Evolutionary conservation across 805 yeast species (phyloP), one percentile per base, ranked within the genome.

Genomic region (Cyberlindnera suaveolens): DNA sequence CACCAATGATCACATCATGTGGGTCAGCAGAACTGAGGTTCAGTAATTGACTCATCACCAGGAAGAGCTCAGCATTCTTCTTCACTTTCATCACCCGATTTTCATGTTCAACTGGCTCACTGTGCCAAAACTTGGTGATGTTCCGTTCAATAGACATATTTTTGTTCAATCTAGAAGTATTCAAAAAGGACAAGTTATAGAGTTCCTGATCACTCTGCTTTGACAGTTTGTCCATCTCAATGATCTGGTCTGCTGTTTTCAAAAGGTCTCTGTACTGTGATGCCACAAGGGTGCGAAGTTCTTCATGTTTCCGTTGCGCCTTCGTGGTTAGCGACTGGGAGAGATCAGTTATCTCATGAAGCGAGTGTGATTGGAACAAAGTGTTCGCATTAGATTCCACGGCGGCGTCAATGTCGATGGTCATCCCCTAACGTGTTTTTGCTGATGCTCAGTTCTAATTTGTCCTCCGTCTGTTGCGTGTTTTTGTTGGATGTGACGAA

Each of bases 201-300:
- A 57, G 43, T 15, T 38, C 31, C 7, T 14, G n/a, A 44, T 57
- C 62, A 30, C 51, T 49, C 3, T 5, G 5, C 30, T 50, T 43
- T 6, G 55, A 45, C 1, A 52, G n/a, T 4, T 35, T 40, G 15
- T 56, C 46, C 57, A 56, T 56, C 7, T 43, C 46, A 9, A 53
- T 50, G 10, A 57, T 57, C 35, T 47, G 43, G 36, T 57, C 61
- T n/a, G 58, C 60, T 1, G 57, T 56, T 5, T 48, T 39, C 5
- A 57, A 33, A 3, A 57, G 40, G 26, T 57, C 60, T 36, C 61
- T 42, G 36, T 57, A 57, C 34, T 57, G 53, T 5, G 50, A 47
- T 6, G 56, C 54, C 6, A 57, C 62, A 9, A 57, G 43, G 3
- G 41, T 46, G 29, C 58, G 44, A 6, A 57, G 35, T 20, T 56